These are phyloP conservation scores for Aureobasidium pullulans DNA, from an alignment of 2,329 filamentous ascomycete genomes.

Conservation along the genomic window DNA sequence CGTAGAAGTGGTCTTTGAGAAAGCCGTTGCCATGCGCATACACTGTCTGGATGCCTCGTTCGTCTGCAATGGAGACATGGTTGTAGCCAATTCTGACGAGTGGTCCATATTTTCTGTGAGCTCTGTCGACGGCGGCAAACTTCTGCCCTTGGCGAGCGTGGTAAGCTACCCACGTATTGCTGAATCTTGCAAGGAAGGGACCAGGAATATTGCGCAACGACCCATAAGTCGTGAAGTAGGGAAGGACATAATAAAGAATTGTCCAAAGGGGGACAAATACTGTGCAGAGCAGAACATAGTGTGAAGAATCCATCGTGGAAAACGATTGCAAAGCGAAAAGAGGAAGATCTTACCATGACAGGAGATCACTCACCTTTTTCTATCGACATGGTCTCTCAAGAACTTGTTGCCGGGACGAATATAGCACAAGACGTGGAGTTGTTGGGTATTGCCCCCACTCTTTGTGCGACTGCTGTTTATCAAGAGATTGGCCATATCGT, in stretches of 20 bases:
- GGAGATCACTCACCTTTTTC: too few relatives aligned
- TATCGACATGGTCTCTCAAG: too few relatives aligned
- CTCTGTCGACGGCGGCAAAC: conserved; percentile 19
- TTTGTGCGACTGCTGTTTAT: neutral
- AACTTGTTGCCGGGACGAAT: too few relatives aligned
- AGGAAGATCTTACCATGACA: neutral
- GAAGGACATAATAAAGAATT: conserved; percentile 18
- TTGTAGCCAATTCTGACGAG: conserved; percentile 8
- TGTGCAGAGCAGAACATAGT: neutral
- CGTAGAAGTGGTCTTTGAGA: conserved; percentile 27
- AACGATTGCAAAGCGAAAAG: neutral
- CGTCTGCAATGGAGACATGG: conserved; percentile 21
- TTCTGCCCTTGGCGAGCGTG: conserved; percentile 19
- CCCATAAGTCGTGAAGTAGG: conserved; percentile 20
- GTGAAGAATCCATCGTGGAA: neutral
- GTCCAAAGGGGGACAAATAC: neutral
- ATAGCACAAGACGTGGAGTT: too few relatives aligned
- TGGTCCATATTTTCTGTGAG: conserved; percentile 6
- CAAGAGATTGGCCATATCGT: neutral
- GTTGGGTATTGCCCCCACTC: neutral
- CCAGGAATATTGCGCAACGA: conserved; percentile 18
- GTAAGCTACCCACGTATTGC: conserved; percentile 20
- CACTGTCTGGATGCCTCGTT: conserved; percentile 19
- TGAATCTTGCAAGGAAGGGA: conserved; percentile 19
- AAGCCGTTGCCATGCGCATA: conserved; percentile 30